Base-by-base conservation (phyloP, 2,329 filamentous ascomycete genomes). In the Beauveria sp. region DNA sequence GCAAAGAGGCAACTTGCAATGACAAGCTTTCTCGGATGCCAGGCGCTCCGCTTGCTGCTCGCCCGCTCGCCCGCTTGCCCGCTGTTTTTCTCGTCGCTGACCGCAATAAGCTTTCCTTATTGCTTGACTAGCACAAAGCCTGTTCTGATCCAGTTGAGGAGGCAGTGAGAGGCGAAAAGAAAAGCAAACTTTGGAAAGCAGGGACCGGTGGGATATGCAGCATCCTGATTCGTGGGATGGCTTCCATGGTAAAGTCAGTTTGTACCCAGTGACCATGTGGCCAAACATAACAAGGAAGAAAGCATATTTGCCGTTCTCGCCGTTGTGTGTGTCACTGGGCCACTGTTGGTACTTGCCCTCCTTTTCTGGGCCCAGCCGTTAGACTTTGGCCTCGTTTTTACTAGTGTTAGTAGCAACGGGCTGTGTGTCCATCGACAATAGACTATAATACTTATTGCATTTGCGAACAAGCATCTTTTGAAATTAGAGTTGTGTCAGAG, bases 91-190 rank as follows among this genome's bases (percentile, higher is more conserved):
- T 49, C 14, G 46, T 14, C 22, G 20, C 20, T 22, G 43, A n/a
- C 42, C 30, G 43, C 45, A 58, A 58, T 58, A 58, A 58, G 55
- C 55, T 58, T 58, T 57, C 14, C 10, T 18, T 38, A 22, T n/a
- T 57, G 10, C 42, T 57, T 20, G 52, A 38, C 52, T 55, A 40
- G 52, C 38, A 49, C 34, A 42, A 58, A 42, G 45, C 46, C 20
- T 50, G 45, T 58, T 58, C 14, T 26, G 28, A 24, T 26, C 26
- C 8, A 16, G 26, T n/a, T 9, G 10, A 24, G 22, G 22, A 24
- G 22, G 22, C 22, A 14, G 38, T n/a, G n/a, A 38, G 20, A 46
- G 43, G 42, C 18, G 43, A 28, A 30, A 12, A 9, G 12, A 38
- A 2, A 45, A 16, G 56, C 46, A 58, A 50, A 50, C 55, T 58